Base-by-base conservation (phyloP, 257 asterid genomes). In the Gentiana dahurica region DNA sequence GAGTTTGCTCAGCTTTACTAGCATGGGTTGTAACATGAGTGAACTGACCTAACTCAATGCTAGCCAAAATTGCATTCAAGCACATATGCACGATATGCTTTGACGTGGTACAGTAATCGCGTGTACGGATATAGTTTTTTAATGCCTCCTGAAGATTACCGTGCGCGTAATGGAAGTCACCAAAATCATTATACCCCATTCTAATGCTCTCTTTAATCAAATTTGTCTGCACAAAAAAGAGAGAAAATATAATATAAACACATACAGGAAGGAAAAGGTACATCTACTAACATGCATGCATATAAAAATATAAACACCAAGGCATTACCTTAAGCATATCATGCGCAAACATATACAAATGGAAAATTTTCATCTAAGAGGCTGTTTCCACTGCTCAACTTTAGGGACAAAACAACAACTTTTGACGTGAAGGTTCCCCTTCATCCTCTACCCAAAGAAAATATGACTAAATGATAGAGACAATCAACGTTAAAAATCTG, bases 41-140 rank as follows among this genome's bases (percentile, higher is more conserved):
- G 70, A 92, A 92, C 70, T 92, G 97, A 32, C 98, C 94, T 94
- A 88, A 85, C 82, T 88, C 99, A 57, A 88, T 88, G 91, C 97
- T 82, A 61, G 84, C 93, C 69, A 92, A 73, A 58, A 88, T 92
- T 33, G 95, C 95, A 50, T 81, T 83, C 65, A 88, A 70, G 69
- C 97, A 92, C 99, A 88, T 92, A 70, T 80, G 89, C 51, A 73
- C 72, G 11, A 88, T 88, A 73, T 85, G 97, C 57, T 86, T 92
- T 0, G 95, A 65, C 7, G 97, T 85, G 3, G 99, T 88, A 78
- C 99, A 92, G 59, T 92, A 92, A 70, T 92, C 99, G 52, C 97
- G 95, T 4, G 97, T 86, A 38, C 99, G 97, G 51, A 85, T 89
- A 55, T 85, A 92, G 68, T 76, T 85, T 76, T 85, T 88, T 58